Base-by-base conservation (phyloP, 768 basidiomycete species). In the Lactarius pseudohatsudake region DNA sequence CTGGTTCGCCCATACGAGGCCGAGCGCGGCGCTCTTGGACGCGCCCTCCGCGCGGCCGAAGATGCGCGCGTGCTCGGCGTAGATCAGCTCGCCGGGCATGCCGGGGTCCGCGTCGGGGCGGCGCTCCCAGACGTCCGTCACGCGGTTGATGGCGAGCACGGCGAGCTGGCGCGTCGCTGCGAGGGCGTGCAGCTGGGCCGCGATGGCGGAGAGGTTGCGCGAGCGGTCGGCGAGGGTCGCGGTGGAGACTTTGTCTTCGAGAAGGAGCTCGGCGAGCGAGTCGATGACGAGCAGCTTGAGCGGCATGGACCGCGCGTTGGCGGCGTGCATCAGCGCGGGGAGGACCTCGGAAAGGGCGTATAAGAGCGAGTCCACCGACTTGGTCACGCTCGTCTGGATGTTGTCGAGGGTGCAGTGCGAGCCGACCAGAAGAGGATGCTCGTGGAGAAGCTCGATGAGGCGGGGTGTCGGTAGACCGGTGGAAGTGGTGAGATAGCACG, bases 1-100 rank as follows among this genome's bases (percentile, higher is more conserved):
- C 72, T 93, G 90, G 75, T 96, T 98, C 18, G 96, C 91, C 96
- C 96, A 98, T 10, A 87, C 88, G 59, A 97, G 85, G 3, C 96
- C 96, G 2, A 98, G 79, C 45, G 84, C 86, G 0, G 91, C 94
- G 76, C 96, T 91, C 73, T 94, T 94, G 0, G 84, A 81, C 28
- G 85, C 74, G 61, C 79, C 84, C 71, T 86, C 82, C 28, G 85
- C 85, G 20, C 87, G 84, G 47, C 82, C 83, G 74, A 96, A 97
- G 85, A 89, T 88, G 20, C 84, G 84, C 3, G 88, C 82, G 72
- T 96, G 94, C 22, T 86, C 83, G 4, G 81, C 80, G 73, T 96
- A 97, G 10, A 84, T 65, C 36, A 91, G 77, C 41, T 82, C 80
- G 5, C 73, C 74, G 3, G 72, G 72, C 4, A 66, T 68, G 36